phyloP scores from a whole-genome alignment of 2,329 filamentous ascomycete genomes.

The Pyricularia pennisetigena region DNA sequence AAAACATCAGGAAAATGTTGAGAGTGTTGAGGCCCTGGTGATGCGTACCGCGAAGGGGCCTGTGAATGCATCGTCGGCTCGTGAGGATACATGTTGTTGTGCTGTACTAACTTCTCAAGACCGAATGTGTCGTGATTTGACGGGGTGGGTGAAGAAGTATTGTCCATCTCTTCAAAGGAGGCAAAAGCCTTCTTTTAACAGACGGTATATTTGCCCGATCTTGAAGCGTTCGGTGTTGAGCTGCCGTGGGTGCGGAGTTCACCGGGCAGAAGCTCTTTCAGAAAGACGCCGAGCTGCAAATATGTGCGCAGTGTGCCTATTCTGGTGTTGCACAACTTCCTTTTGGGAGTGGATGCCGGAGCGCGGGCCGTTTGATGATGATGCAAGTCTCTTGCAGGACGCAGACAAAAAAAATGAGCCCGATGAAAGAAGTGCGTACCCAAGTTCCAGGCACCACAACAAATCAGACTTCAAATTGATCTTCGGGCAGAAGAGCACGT shows the following conservation, averaged over 20 bases:
- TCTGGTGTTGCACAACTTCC: neutral
- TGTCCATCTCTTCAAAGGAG: slow-evolving; percentile 21
- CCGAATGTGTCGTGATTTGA: slow-evolving; percentile 27
- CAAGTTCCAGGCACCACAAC: neutral
- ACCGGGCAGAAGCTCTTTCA: neutral
- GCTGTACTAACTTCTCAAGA: slow-evolving; percentile 32
- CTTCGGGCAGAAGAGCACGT: neutral
- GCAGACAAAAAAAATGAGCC: neutral
- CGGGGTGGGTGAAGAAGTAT: slow-evolving; percentile 33
- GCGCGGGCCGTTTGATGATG: neutral
- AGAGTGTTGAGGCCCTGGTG: slow-evolving; percentile 21
- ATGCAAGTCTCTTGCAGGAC: neutral
- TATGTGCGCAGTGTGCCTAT: neutral
- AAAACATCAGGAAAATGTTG: slow-evolving; percentile 6
- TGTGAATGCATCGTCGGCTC: slow-evolving; percentile 22
- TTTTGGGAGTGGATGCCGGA: neutral
- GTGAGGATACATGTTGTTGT: slow-evolving; percentile 25
- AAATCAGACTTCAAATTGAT: neutral
- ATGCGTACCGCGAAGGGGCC: slow-evolving; percentile 26
- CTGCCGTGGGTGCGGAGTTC: neutral
- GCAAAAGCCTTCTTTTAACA: neutral
- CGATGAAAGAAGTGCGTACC: neutral
- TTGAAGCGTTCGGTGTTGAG: neutral
- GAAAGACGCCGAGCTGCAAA: neutral
- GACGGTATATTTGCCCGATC: neutral